Percentiles rank a stretch among this genome's conserved stretches.
Evolutionary conservation across 2,329 filamentous ascomycete genomes (phyloP).

Genomic region (Claviceps sp.): DNA sequence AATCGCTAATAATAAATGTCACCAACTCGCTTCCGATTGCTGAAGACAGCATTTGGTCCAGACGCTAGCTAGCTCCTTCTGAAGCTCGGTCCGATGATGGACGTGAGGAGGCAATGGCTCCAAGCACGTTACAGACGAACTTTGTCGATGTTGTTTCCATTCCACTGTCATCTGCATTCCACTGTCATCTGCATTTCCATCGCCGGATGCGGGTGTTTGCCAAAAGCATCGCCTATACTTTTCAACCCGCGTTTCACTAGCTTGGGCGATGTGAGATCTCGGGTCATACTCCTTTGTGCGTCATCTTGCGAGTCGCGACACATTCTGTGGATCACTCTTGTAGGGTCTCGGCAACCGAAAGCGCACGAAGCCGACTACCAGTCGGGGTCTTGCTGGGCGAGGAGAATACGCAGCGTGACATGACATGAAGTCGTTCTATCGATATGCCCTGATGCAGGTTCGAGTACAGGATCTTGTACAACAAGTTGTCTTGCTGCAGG

Average conservation of each 20-base stretch:
- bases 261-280: neutral
- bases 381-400: neutral
- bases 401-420: neutral
- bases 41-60: neutral
- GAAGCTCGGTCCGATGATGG: neutral
- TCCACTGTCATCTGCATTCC: neutral
- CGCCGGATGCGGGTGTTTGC: neutral
- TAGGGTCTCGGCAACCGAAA: neutral
- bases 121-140: neutral
- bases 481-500: neutral
- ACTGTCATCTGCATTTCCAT: neutral
- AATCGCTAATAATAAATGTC: neutral
- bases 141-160: neutral
- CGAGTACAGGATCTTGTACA: neutral
- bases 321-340: neutral
- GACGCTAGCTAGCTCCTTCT: neutral
- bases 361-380: neutral
- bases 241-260: neutral
- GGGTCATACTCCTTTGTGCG: neutral
- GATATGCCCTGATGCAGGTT: neutral
- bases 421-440: neutral
- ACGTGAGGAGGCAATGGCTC: neutral
- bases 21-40: neutral
- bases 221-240: neutral
- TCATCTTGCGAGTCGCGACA: neutral